Evolutionary conservation across 495 filamentous ascomycete genomes (phyloP).

Genomic region (Lentithecium fluviatile): DNA sequence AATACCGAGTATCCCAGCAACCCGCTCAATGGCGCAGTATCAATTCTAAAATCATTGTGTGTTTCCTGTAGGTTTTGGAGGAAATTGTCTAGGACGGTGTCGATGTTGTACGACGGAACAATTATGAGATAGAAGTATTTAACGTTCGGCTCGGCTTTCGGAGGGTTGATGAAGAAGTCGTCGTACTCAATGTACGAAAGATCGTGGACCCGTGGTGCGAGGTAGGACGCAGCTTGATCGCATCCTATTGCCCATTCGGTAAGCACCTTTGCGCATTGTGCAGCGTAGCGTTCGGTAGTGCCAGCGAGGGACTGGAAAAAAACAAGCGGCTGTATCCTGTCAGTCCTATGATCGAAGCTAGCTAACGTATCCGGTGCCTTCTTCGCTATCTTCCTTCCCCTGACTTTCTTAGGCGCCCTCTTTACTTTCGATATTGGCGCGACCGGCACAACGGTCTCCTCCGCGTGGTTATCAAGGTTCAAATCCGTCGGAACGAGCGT

Average conservation of each 20-base stretch:
- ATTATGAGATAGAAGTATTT: slow-evolving; percentile 78
- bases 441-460: slow-evolving; percentile 9
- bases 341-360: slow-evolving; percentile 29
- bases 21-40: slow-evolving; percentile 74
- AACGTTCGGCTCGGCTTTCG: slow-evolving; percentile 53
- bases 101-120: slow-evolving; percentile 87
- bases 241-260: slow-evolving; percentile 32
- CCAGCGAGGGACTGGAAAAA: slow-evolving; percentile 87
- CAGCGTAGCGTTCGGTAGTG: slow-evolving; percentile 69
- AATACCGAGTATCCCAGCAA: slow-evolving; percentile 89
- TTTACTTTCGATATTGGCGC: slow-evolving; percentile 11
- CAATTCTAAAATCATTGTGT: slow-evolving; percentile 92
- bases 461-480: slow-evolving; percentile 23
- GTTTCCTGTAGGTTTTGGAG: slow-evolving; percentile 83
- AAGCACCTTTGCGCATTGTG: slow-evolving; percentile 56
- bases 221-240: slow-evolving; percentile 16
- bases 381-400: slow-evolving; percentile 25
- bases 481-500: slow-evolving; percentile 7
- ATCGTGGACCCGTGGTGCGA: slow-evolving; percentile 69
- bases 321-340: slow-evolving; percentile 69
- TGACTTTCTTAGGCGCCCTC: slow-evolving; percentile 31
- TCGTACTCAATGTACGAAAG: slow-evolving; percentile 85
- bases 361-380: slow-evolving; percentile 22
- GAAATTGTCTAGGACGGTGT: slow-evolving; percentile 79
- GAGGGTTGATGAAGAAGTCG: slow-evolving; percentile 72